These are phyloP conservation scores for Microsporum ferrugineum DNA, from an alignment of 2,329 filamentous ascomycete genomes.

Conservation along the genomic window DNA sequence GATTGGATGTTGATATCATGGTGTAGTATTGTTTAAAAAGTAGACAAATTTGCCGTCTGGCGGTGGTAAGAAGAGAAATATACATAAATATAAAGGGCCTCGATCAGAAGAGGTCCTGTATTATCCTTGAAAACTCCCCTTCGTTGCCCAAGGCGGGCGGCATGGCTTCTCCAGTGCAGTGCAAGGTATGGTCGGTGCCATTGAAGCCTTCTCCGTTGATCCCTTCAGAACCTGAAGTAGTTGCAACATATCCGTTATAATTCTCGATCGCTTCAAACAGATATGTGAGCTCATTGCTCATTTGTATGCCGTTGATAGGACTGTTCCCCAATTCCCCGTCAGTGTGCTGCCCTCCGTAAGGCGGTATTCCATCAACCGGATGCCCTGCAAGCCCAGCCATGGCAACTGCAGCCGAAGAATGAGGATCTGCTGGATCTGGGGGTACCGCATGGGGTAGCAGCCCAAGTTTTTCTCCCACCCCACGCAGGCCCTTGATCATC, in stretches of 20 bases:
- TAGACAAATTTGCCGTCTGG: not conserved
- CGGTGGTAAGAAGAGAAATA: not conserved
- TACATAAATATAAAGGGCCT: not conserved
- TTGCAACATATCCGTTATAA: constrained; percentile 31
- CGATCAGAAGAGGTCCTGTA: constrained; percentile 48
- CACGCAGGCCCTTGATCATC: constrained; percentile 52
- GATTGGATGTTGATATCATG: not conserved
- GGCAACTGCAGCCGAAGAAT: constrained; percentile 51
- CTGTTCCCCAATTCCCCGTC: constrained; percentile 38
- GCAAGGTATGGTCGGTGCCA: constrained; percentile 27
- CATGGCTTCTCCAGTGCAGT: constrained; percentile 34
- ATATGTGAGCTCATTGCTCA: constrained; percentile 49
- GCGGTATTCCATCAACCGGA: constrained; percentile 45
- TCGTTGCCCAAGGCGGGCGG: constrained; percentile 43
- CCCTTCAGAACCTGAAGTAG: constrained; percentile 15
- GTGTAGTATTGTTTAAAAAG: not conserved
- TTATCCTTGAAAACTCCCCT: constrained; percentile 48
- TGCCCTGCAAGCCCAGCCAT: constrained; percentile 56
- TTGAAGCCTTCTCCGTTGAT: constrained; percentile 32
- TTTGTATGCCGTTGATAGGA: constrained; percentile 49
- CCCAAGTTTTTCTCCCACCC: constrained; percentile 51
- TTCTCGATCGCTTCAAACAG: constrained; percentile 53
- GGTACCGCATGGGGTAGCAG: constrained; percentile 33
- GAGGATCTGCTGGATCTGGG: constrained; percentile 41
- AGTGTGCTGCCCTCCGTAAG: constrained; percentile 22